Conservation (phyloP, 805 yeast species). For the Starmerella khaoyaiensis region DNA sequence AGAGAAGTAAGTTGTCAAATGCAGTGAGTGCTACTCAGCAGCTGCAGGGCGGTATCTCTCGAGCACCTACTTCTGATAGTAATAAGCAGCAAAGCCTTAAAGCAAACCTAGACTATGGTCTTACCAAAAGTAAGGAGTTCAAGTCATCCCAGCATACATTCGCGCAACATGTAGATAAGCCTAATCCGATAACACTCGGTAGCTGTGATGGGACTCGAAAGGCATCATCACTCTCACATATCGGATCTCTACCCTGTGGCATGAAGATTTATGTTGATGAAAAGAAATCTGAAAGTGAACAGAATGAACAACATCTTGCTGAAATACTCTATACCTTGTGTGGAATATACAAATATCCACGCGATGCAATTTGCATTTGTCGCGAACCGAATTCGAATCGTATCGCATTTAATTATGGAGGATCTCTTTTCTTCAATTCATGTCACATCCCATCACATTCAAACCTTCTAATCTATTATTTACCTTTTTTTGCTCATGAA, state of each 20-base stretch:
- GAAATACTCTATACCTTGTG: constrained; percentile 3
- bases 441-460: constrained; percentile 7
- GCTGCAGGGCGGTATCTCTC: no score
- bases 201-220: background rate
- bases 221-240: no score
- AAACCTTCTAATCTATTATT: constrained; percentile 28
- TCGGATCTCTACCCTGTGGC: no score
- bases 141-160: background rate
- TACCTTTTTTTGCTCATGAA: constrained; percentile 31
- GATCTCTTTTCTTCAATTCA: constrained; percentile 31
- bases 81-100: no score
- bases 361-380: constrained; percentile 6
- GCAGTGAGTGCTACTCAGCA: no score
- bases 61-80: no score
- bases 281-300: background rate
- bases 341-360: constrained; percentile 6
- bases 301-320: constrained; percentile 10
- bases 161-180: constrained; percentile 7
- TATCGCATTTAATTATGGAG: constrained; percentile 31
- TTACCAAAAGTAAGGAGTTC: background rate
- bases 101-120: background rate
- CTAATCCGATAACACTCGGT: constrained; percentile 2
- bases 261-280: constrained; percentile 1
- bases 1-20: no score
- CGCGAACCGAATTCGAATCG: constrained; percentile 16